Percentiles rank a stretch among this genome's conserved stretches.
These are phyloP conservation scores for Ochetophila trinervis DNA, from an alignment of 306 rosid genomes.

Conservation along the genomic window DNA sequence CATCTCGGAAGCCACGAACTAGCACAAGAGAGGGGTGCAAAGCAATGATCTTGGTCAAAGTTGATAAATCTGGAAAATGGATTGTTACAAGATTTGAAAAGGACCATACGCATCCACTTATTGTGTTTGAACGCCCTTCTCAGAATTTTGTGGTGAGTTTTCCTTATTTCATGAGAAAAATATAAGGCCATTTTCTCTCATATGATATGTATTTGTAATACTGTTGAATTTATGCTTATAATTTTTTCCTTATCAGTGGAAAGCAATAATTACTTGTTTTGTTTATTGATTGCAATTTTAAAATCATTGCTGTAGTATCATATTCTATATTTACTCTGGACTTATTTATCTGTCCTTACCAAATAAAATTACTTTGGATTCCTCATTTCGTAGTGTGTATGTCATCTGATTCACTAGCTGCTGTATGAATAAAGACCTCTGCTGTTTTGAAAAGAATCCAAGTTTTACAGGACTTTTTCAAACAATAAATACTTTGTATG, in stretches of 20 bases:
- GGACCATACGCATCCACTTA: constrained; percentile 19
- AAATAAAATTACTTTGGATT: too few species aligned
- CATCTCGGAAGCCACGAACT: constrained; percentile 25
- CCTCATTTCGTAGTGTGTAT: too few species aligned
- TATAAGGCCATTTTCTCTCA: not conserved
- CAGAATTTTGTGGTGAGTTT: constrained; percentile 4
- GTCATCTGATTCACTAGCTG: not conserved
- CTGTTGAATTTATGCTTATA: not conserved
- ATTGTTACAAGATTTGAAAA: constrained; percentile 38
- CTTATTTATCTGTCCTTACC: not conserved
- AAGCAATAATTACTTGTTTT: constrained; percentile 3
- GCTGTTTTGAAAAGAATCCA: too few species aligned
- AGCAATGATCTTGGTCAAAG: constrained; percentile 41
- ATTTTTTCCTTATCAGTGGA: not conserved
- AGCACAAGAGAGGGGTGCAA: constrained; percentile 47
- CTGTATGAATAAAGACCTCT: not conserved
- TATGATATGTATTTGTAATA: not conserved
- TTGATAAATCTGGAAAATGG: constrained; percentile 38
- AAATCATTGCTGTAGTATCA: not conserved
- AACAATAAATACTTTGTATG: too few species aligned
- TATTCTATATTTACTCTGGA: too few species aligned
- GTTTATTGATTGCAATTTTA: not conserved
- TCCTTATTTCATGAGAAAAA: not conserved
- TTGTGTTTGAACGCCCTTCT: not conserved
- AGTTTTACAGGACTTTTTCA: too few species aligned